Evolutionary conservation across 768 basidiomycete species (phyloP).

Genomic region (Pleurotus sapidus): DNA sequence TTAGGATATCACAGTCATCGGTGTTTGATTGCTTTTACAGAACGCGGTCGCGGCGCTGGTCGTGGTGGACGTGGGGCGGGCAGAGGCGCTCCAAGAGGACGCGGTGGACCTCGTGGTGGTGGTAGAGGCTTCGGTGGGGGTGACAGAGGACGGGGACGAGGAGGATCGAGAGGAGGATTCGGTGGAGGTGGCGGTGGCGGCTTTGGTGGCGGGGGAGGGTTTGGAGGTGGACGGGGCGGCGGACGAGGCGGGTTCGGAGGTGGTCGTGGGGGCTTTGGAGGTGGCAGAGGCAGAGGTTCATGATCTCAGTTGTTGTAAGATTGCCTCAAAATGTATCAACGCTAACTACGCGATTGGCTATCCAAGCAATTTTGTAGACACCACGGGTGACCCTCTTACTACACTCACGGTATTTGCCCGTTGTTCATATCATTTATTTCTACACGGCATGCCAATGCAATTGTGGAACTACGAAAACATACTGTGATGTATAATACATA

Average conservation of each 20-base stretch:
- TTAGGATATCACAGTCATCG: conserved; percentile 5
- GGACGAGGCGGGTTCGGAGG: conserved; percentile 31
- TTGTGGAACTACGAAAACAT: no score
- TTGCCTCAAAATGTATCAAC: no score
- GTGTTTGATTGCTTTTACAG: conserved; percentile 20
- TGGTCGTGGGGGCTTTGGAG: conserved; percentile 25
- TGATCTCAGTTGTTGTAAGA: no score
- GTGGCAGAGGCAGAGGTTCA: conserved; percentile 22
- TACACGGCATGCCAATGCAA: no score
- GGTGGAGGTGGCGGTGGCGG: not conserved
- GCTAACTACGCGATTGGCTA: no score
- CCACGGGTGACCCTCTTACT: no score
- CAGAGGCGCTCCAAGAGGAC: conserved; percentile 29
- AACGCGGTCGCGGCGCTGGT: conserved; percentile 38
- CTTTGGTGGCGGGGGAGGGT: not conserved
- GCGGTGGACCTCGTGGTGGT: conserved; percentile 19
- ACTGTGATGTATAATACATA: no score
- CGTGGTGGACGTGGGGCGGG: conserved; percentile 28
- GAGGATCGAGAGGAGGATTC: no score
- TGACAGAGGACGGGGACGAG: not conserved
- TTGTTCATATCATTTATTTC: no score
- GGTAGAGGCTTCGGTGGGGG: conserved; percentile 1
- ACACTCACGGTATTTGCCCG: no score
- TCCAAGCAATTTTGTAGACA: no score
- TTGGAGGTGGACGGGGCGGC: not conserved